Evolutionary conservation across 176 grass and related monocot genomes (phyloP), one percentile per base, ranked within the genome.

Genomic region (Melocanna baccifera): DNA sequence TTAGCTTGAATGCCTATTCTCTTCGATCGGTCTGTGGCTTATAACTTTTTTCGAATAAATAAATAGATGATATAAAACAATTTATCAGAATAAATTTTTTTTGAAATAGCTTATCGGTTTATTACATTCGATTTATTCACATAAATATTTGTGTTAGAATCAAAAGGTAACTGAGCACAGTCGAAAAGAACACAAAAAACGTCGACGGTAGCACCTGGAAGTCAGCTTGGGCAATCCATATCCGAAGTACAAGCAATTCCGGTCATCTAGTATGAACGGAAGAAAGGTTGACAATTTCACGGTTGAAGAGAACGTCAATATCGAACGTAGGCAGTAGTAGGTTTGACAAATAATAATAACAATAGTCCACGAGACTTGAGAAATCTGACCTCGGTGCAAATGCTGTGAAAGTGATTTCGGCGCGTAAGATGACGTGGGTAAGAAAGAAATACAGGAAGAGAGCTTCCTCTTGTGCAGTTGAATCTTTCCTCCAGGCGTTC

Each of bases 261-360:
- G 72, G 69, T 87, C 77, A 34, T n/a, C 79, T n/a, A 34, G 5
- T 85, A 36, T 70, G 70, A 89, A 89, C 75, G 12, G 45, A 18
- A 28, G 20, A 25, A 14, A 71, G 15, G 14, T 20, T 20, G 22
- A 22, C 52, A 41, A 25, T 51, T 70, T 56, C 19, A 62, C 0
- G 0, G 70, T 76, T 77, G 71, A 10, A 11, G 18, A 30, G 43
- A 55, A 55, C 18, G 64, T 77, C 71, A 77, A 57, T 10, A 62
- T 29, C 52, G 16, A 69, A 40, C 15, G 9, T 19, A 43, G n/a
- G 46, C 36, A 1, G 5, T 4, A 64, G 14, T 19, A 8, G 13
- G 40, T 63, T 43, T 76, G 61, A 75, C 50, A 8, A 10, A 26
- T 0, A 26, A 4, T 4, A 0, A 22, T 51, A 26, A 12, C 15